Conservation (phyloP, 2,329 filamentous ascomycete genomes). For the Colletotrichum sp. region DNA sequence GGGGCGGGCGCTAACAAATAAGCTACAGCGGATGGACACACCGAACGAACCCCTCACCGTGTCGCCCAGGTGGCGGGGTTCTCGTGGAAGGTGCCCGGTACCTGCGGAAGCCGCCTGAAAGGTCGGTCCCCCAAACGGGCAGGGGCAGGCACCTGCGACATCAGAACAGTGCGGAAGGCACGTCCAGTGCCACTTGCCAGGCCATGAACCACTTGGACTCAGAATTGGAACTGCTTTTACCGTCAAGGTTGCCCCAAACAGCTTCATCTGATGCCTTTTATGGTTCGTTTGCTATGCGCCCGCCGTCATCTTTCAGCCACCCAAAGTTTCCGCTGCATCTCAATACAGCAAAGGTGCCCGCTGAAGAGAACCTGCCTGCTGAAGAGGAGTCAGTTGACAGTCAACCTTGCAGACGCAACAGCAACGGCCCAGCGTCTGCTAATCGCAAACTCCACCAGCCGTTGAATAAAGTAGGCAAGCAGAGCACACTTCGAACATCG, state of each 20-base stretch:
- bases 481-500: background rate
- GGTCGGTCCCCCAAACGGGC: background rate
- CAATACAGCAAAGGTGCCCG: background rate
- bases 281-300: background rate
- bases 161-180: background rate
- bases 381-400: background rate
- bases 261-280: background rate
- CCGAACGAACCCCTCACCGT: background rate
- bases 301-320: background rate
- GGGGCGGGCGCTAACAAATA: background rate
- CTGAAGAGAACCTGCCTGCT: background rate
- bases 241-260: background rate
- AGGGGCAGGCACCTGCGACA: background rate
- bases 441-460: background rate
- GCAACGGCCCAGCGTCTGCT: background rate
- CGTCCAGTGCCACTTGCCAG: background rate
- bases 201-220: slow-evolving; percentile 17
- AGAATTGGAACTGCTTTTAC: background rate
- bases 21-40: background rate
- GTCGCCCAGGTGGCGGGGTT: background rate
- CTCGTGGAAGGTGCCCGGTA: background rate
- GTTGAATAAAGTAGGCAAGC: background rate
- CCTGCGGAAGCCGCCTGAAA: background rate
- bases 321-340: background rate
- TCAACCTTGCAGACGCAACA: background rate